Evolutionary conservation across 192 early-diverging fungal species (phyloP).

Genomic region (Chytriomyces sp.): DNA sequence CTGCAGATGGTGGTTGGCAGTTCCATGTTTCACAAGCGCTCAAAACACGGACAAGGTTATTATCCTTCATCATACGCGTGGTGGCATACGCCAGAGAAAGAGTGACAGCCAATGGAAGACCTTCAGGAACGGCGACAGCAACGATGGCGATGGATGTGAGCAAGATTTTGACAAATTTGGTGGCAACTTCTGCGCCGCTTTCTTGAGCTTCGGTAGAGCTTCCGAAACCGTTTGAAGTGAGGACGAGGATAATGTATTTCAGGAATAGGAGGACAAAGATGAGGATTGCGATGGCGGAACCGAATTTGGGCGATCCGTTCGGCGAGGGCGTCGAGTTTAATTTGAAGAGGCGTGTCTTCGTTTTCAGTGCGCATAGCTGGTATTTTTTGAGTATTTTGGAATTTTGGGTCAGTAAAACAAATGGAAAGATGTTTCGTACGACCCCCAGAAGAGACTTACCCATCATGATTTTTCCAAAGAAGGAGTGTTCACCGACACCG

Average conservation of each 20-base stretch:
- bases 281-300: slow-evolving; percentile 78
- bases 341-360: slow-evolving; percentile 93
- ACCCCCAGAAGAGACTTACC: slow-evolving; percentile 45
- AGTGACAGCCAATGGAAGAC: slow-evolving; percentile 96
- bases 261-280: slow-evolving; percentile 88
- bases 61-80: slow-evolving; percentile 93
- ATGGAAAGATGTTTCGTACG: background rate
- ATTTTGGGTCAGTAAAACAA: background rate
- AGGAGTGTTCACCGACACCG: slow-evolving; percentile 85
- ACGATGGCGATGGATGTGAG: slow-evolving; percentile 92
- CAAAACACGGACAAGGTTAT: slow-evolving; percentile 94
- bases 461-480: slow-evolving; percentile 89
- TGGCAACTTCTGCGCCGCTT: slow-evolving; percentile 20
- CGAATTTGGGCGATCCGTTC: slow-evolving; percentile 94
- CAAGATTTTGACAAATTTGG: slow-evolving; percentile 62
- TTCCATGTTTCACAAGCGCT: slow-evolving; percentile 96
- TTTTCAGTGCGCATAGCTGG: slow-evolving; percentile 72
- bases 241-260: slow-evolving; percentile 75
- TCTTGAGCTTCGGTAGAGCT: slow-evolving; percentile 15
- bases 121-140: slow-evolving; percentile 98
- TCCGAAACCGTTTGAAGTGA: slow-evolving; percentile 28
- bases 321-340: slow-evolving; percentile 88
- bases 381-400: background rate
- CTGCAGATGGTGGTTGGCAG: slow-evolving; percentile 98
- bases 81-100: slow-evolving; percentile 94